phyloP scores from a whole-genome alignment of 768 basidiomycete genomes.

The Pilatotrama ljubarskyi region DNA sequence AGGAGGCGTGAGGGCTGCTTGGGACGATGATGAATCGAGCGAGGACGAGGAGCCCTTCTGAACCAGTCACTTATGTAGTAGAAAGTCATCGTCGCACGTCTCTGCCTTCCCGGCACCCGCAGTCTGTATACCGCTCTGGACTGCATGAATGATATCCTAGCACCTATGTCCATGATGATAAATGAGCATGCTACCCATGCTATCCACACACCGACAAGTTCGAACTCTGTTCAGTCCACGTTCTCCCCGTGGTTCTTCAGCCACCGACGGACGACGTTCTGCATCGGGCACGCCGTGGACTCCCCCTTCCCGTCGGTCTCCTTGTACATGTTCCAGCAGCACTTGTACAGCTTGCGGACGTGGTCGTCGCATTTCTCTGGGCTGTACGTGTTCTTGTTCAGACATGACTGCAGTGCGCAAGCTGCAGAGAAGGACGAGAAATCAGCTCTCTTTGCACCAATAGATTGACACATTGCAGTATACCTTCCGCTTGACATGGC shows the following conservation, averaged over 20 bases:
- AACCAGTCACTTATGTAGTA: background rate
- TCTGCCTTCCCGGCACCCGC: too few species aligned
- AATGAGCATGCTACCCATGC: background rate
- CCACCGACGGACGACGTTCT: conserved; percentile 56
- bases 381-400: conserved; percentile 61
- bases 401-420: conserved; percentile 61
- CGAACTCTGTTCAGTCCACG: background rate
- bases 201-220: background rate
- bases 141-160: too few species aligned
- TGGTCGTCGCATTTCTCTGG: conserved; percentile 61
- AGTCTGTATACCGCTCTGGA: too few species aligned
- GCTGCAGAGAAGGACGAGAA: conserved; percentile 39
- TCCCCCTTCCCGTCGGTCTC: conserved; percentile 38
- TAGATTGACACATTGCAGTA: background rate
- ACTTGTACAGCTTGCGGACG: conserved; percentile 56
- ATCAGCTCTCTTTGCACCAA: background rate
- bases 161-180: background rate
- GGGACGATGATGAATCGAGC: background rate
- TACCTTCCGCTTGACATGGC: conserved; percentile 31
- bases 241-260: conserved; percentile 48
- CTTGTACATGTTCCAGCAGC: conserved; percentile 62
- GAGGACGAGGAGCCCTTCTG: conserved; percentile 3
- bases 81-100: too few species aligned
- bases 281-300: conserved; percentile 65
- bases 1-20: background rate